phyloP scores from a whole-genome alignment of 2,329 filamentous ascomycete genomes.

The Penicillium concentricum region DNA sequence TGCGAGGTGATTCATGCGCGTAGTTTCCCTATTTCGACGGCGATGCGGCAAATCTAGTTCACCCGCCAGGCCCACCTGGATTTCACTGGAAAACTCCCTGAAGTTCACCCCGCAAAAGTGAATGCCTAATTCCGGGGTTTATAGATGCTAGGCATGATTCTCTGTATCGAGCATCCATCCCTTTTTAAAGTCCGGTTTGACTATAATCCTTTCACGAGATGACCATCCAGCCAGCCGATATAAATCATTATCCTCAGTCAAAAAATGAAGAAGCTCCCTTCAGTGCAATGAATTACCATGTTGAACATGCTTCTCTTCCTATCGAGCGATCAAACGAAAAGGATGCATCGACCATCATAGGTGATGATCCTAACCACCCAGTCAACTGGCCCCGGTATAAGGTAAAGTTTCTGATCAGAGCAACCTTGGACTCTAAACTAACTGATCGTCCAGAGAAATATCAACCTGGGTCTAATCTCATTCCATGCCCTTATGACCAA shows the following conservation, averaged over 20 bases:
- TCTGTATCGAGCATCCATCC: not conserved
- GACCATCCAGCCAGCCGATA: not conserved
- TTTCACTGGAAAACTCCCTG: not conserved
- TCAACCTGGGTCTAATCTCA: not conserved
- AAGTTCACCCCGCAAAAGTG: not conserved
- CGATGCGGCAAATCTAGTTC: not conserved
- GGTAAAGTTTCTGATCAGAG: not conserved
- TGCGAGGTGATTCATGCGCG: not conserved
- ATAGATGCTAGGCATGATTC: not conserved
- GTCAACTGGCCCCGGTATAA: not conserved
- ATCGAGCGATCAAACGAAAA: not conserved
- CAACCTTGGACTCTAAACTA: not conserved
- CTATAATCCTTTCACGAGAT: not conserved
- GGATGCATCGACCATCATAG: not conserved
- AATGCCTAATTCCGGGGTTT: not conserved
- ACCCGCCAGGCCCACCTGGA: not conserved
- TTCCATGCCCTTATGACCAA: not conserved
- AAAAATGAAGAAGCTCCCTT: not conserved
- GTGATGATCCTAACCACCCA: not conserved
- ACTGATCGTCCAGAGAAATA: not conserved
- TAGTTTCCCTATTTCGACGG: not conserved
- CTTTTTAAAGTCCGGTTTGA: not conserved
- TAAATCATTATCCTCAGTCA: not conserved
- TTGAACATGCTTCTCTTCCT: not conserved
- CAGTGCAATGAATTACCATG: not conserved